phyloP scores from a whole-genome alignment of 352 stramenopile species.

The Pythium utonaiense region DNA sequence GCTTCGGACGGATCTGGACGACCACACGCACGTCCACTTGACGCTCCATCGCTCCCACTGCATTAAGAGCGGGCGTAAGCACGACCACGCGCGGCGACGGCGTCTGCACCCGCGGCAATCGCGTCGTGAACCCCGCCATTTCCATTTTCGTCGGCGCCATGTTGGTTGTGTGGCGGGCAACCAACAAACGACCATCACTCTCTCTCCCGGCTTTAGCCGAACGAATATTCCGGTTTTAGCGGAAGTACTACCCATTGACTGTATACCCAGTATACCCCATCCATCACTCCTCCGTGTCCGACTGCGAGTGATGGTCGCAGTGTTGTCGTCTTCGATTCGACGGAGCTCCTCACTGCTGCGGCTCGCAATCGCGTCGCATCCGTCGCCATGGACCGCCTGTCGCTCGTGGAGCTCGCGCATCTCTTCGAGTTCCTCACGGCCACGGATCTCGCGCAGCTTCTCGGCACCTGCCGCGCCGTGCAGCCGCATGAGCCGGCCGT shows the following conservation, averaged over 20 bases:
- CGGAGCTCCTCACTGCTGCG: slow-evolving; percentile 3
- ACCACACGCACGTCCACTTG: slow-evolving; percentile 14
- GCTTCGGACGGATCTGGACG: slow-evolving; percentile 39
- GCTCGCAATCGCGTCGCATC: background rate
- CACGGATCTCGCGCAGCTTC: slow-evolving; percentile 46
- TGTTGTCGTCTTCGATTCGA: slow-evolving; percentile 24
- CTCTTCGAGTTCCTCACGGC: slow-evolving; percentile 65
- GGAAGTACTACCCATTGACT: background rate
- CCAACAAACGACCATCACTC: slow-evolving; percentile 7
- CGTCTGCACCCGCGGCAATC: slow-evolving; percentile 43
- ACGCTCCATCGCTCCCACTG: background rate
- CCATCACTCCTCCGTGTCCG: background rate
- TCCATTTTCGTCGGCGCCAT: background rate
- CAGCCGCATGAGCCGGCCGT: slow-evolving; percentile 30
- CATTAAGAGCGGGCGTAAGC: slow-evolving; percentile 1
- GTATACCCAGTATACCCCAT: background rate
- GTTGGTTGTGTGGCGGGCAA: background rate
- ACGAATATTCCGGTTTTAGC: slow-evolving; percentile 2
- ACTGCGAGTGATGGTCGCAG: slow-evolving; percentile 17
- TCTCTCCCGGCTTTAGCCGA: background rate
- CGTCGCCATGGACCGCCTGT: slow-evolving; percentile 54
- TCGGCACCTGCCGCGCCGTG: slow-evolving; percentile 40
- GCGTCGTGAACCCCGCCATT: slow-evolving; percentile 11
- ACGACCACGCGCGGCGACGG: slow-evolving; percentile 27
- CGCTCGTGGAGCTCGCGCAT: slow-evolving; percentile 45